phyloP scores from a whole-genome alignment of 2,329 filamentous ascomycete genomes.

The Rugonectria rugulosa region DNA sequence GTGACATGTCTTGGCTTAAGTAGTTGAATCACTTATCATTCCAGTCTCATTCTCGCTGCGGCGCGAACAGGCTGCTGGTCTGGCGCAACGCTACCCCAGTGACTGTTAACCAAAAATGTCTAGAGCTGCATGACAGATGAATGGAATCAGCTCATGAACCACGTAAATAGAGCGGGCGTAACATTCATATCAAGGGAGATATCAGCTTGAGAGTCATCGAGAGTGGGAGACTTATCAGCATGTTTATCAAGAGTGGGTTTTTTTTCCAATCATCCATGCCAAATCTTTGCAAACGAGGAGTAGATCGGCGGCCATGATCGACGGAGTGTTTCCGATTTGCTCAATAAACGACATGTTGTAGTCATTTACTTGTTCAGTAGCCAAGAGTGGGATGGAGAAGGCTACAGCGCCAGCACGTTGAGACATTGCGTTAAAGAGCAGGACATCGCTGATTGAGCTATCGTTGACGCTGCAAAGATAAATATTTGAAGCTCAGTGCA shows the following conservation, averaged over 20 bases:
- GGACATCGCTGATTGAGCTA: too few relatives aligned
- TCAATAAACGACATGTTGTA: too few relatives aligned
- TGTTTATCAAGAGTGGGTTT: slow-evolving; percentile 17
- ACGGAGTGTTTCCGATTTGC: background rate
- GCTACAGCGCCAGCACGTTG: too few relatives aligned
- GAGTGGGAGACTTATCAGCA: slow-evolving; percentile 16
- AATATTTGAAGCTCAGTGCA: too few relatives aligned
- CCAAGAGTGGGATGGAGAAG: too few relatives aligned
- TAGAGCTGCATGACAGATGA: background rate
- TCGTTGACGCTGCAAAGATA: too few relatives aligned
- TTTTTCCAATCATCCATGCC: background rate
- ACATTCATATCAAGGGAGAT: background rate
- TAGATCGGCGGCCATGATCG: background rate
- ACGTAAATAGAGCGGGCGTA: background rate
- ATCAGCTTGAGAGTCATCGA: slow-evolving; percentile 1
- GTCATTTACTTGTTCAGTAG: too few relatives aligned
- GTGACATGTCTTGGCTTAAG: background rate
- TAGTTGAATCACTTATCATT: too few relatives aligned
- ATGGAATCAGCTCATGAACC: slow-evolving; percentile 6
- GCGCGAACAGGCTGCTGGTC: too few relatives aligned
- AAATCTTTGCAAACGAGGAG: background rate
- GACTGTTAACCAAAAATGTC: background rate
- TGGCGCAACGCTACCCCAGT: background rate
- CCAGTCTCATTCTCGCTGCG: too few relatives aligned
- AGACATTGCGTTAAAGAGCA: too few relatives aligned